Conservation (phyloP, 1,284 basidiomycete genomes). For the Sphaerobolus stellatus region DNA sequence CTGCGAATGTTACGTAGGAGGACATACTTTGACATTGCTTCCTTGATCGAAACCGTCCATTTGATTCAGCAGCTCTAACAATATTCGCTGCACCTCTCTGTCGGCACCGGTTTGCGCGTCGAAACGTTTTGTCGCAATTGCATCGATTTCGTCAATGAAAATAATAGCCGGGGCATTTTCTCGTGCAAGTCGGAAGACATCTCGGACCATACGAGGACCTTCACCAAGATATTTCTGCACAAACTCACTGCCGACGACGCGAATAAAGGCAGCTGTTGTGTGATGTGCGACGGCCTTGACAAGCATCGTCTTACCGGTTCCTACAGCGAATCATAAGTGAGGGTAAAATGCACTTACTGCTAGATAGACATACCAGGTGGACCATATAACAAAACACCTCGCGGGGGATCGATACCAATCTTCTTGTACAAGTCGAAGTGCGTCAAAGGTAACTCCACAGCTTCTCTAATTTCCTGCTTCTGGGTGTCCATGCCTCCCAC, state of each 20-base stretch:
- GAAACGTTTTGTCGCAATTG: conserved; percentile 99
- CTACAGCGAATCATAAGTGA: conserved; percentile 40
- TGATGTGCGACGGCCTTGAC: conserved; percentile 98
- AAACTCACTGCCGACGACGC: conserved; percentile 97
- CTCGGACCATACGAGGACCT: conserved; percentile 99
- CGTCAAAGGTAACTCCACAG: conserved; percentile 96
- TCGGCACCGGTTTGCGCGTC: conserved; percentile 99
- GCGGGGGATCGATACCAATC: conserved; percentile 98
- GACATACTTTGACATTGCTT: conserved; percentile 91
- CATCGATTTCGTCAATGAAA: conserved; percentile 99
- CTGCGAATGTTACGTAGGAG: background rate
- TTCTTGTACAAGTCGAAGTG: conserved; percentile 99
- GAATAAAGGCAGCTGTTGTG: conserved; percentile 96
- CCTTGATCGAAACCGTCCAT: conserved; percentile 99
- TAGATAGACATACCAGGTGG: conserved; percentile 72
- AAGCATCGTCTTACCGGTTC: conserved; percentile 99
- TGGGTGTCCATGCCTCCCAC: conserved; percentile 98
- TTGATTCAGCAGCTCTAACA: conserved; percentile 97
- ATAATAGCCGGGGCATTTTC: conserved; percentile 99
- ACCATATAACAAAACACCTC: conserved; percentile 91
- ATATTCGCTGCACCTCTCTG: conserved; percentile 97
- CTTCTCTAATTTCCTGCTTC: conserved; percentile 99
- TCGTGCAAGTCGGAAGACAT: conserved; percentile 96
- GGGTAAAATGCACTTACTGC: background rate
- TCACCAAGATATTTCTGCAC: conserved; percentile 99